Base-by-base conservation (phyloP, 2,329 filamentous ascomycete species). In the Monascus ruber region DNA sequence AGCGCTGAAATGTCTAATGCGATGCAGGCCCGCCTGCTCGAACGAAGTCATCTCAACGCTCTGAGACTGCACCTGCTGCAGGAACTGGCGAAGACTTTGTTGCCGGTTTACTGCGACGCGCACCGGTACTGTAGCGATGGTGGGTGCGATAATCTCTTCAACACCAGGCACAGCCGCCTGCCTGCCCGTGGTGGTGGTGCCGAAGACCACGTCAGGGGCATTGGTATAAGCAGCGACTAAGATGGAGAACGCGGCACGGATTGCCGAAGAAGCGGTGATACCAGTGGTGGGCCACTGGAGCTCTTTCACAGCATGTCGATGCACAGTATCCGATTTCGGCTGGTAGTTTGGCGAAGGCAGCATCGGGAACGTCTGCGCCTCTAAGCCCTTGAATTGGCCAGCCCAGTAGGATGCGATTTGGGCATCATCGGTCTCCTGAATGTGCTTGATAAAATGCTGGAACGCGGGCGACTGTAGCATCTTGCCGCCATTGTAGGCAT, bases 1-100 rank as follows among this genome's bases (percentile, higher is more conserved):
- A 1, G 66, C 56, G 45, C 70, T 73, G 17, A 76, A 55, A 10
- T 64, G 60, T 9, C 73, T 69, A 42, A 68, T 68, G 35, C 65
- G 57, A 37, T 65, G 62, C 17, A 68, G 34, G 3, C 65, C 65
- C 5, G 73, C 66, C 50, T 82, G 76, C 56, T 81, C 74, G 47
- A 77, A 70, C 0, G 73, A 70, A 2, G 78, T 77, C 40, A 73
- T 68, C 4, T 63, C 58, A 0, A 73, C 60, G 0, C 68, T 70
- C 41, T 71, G 66, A 27, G 70, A 58, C 33, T 79, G 75, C 3
- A 80, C 64, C 2, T 61, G 54, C 31, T 70, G 64, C 4, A 80
- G 58, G 42, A 71, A 79, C 31, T 72, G 65, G 1, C 56, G 51
- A 1, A 60, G 54, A 17, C 57, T 56, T 2, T 25, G 4, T 0